Percentiles rank a stretch among this genome's conserved stretches.
phyloP scores from a whole-genome alignment of 148 eudicot species.

The Camellia sinensis region DNA sequence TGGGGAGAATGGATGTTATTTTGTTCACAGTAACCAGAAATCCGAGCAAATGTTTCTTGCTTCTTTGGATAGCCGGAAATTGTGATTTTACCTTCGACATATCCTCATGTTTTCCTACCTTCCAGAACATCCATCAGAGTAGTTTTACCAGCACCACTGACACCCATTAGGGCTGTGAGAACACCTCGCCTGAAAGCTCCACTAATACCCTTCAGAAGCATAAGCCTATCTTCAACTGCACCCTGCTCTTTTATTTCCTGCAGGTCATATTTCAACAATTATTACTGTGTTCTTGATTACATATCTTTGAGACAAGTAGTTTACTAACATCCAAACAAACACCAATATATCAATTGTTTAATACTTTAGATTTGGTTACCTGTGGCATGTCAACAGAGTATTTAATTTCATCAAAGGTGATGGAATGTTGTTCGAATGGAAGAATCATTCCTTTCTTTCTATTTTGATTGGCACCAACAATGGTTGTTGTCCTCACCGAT shows the following conservation, averaged over 20 bases:
- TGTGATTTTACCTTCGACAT: constrained; percentile 52
- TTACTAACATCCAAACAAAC: background rate
- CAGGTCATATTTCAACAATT: constrained; percentile 10
- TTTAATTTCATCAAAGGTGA: constrained; percentile 58
- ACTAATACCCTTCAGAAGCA: constrained; percentile 65
- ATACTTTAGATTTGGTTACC: constrained; percentile 28
- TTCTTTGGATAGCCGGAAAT: constrained; percentile 68
- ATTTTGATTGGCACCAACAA: constrained; percentile 15
- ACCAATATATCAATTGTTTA: background rate
- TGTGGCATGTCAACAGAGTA: constrained; percentile 80
- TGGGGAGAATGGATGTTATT: constrained; percentile 72
- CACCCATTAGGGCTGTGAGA: constrained; percentile 78
- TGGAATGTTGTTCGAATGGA: constrained; percentile 73
- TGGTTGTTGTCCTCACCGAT: background rate
- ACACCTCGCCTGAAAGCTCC: constrained; percentile 77
- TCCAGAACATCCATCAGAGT: constrained; percentile 82
- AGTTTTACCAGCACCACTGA: constrained; percentile 78
- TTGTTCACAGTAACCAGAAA: constrained; percentile 80
- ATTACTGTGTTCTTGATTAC: background rate
- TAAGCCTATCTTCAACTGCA: constrained; percentile 44
- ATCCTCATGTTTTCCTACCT: constrained; percentile 69
- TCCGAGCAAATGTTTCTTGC: constrained; percentile 68
- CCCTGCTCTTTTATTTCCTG: constrained; percentile 78
- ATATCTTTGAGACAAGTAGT: background rate
- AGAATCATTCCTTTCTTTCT: constrained; percentile 61